These are phyloP conservation scores for Sphagnum contortum DNA, from an alignment of 225 moss, liverwort and hornwort genomes.

Conservation along the genomic window DNA sequence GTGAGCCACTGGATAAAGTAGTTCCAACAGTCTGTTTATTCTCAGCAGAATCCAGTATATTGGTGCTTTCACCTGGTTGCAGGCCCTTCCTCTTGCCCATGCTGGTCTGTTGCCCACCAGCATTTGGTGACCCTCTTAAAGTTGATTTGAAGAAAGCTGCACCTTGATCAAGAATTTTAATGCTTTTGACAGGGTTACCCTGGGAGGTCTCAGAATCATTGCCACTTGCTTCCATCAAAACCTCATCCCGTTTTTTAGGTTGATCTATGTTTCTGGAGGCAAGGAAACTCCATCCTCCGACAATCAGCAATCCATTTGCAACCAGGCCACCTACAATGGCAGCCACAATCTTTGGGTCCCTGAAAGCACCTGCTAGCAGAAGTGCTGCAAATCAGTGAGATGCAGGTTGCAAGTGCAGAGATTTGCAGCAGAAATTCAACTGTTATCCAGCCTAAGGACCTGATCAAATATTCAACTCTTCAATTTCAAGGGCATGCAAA, in stretches of 20 bases:
- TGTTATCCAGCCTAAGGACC: no score
- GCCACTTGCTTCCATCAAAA: neutral
- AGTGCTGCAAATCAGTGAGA: no score
- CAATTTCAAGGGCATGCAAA: no score
- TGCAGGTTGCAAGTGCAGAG: no score
- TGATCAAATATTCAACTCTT: no score
- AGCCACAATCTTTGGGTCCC: constrained; percentile 7
- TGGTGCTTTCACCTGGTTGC: neutral
- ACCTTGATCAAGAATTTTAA: neutral
- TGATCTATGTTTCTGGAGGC: neutral
- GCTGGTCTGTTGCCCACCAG: neutral
- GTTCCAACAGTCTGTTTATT: neutral
- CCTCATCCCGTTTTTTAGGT: neutral
- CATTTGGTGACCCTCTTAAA: neutral
- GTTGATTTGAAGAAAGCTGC: neutral
- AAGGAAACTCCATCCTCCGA: constrained; percentile 9
- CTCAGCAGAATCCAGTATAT: neutral
- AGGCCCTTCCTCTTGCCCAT: constrained; percentile 1
- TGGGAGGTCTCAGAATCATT: neutral
- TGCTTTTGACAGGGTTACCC: neutral
- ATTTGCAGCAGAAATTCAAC: no score
- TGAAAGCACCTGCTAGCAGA: constrained; percentile 7
- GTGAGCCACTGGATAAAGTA: neutral
- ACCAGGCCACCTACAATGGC: constrained; percentile 5
- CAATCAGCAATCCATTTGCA: constrained; percentile 7